phyloP scores from a whole-genome alignment of 2,329 filamentous ascomycete species.

The Metarhizium guizhouense region DNA sequence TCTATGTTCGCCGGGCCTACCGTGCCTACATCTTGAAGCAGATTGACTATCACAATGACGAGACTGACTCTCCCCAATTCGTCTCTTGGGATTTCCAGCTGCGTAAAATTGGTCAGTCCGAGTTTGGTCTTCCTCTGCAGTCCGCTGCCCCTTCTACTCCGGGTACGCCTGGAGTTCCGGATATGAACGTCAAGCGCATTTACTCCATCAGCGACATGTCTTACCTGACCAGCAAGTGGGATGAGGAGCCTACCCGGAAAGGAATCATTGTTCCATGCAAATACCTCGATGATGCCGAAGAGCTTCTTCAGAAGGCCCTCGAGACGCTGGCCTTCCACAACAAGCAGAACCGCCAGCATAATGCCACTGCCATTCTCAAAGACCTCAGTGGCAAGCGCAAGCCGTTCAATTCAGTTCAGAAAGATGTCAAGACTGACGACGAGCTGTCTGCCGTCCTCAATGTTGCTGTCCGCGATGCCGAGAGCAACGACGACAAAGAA shows the following conservation, averaged over 20 bases:
- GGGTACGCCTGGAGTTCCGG: slow-evolving; percentile 56
- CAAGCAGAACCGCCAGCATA: slow-evolving; percentile 47
- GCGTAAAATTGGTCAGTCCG: slow-evolving; percentile 83
- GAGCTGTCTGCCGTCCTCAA: slow-evolving; percentile 91
- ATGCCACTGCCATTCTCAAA: slow-evolving; percentile 52
- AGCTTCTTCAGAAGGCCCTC: slow-evolving; percentile 72
- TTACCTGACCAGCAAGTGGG: slow-evolving; percentile 65
- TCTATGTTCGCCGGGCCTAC: slow-evolving; percentile 94
- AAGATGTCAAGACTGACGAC: slow-evolving; percentile 42
- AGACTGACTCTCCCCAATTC: slow-evolving; percentile 58
- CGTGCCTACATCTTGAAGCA: slow-evolving; percentile 88
- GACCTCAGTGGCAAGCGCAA: slow-evolving; percentile 68
- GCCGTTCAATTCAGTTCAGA: slow-evolving; percentile 21
- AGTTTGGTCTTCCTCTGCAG: slow-evolving; percentile 74
- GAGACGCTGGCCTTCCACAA: slow-evolving; percentile 63
- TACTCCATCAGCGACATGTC: slow-evolving; percentile 96
- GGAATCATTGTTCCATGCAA: slow-evolving; percentile 91
- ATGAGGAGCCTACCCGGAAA: slow-evolving; percentile 73
- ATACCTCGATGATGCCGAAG: slow-evolving; percentile 91
- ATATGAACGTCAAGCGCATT: slow-evolving; percentile 66
- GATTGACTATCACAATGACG: slow-evolving; percentile 81
- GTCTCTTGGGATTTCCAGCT: slow-evolving; percentile 95
- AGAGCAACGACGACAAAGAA: slow-evolving; percentile 74
- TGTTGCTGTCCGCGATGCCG: slow-evolving; percentile 80
- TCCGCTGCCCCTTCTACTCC: slow-evolving; percentile 78